Base-by-base conservation (phyloP, 108 stramenopile genomes). In the Pseudonitzschia multiseries region DNA sequence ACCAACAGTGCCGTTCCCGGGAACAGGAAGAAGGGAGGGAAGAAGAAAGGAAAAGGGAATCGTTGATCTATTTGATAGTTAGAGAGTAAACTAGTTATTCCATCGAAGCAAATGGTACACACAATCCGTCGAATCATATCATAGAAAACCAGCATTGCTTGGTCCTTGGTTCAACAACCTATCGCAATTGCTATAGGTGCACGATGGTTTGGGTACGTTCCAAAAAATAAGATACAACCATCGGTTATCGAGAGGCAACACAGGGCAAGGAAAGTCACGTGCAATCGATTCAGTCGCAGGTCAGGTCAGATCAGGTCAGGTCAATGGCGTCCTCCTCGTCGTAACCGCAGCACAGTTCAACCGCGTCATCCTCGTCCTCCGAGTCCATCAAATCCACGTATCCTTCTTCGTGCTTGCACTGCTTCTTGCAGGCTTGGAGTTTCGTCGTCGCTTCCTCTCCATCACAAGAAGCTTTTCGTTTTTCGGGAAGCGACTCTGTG, bases 31-130 rank as follows among this genome's bases (percentile, higher is more conserved):
- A 67, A 50, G 24, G 13, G 28, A 36, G 20, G n/a, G 21, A 67
- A 50, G 46, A 67, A 67, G 66, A 67, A 67, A 67, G n/a, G 36
- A 67, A 63, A 33, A 63, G 62, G 62, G 29, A 41, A 63, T 2
- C 46, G 46, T 14, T 48, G 46, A 48, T 48, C 17, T 14, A 14
- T 48, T 5, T 14, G 4, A 2, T 18, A 14, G 1, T 48, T 9
- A 42, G 6, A 9, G 6, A 9, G 42, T 10, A 42, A 42, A 48
- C 46, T 48, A 48, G 46, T 48, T 14, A 18, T 48, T 48, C 9
- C 18, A 48, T 48, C 13, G 18, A 48, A 48, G 1, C 46, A 48
- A 14, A 48, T 48, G 9, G 36, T 5, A 36, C 6, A 2, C 36
- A 36, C n/a, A n/a, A n/a, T n/a, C n/a, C n/a, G n/a, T n/a, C n/a